These are phyloP conservation scores for Vinca minor DNA, from an alignment of 257 asterid species.

Conservation along the genomic window DNA sequence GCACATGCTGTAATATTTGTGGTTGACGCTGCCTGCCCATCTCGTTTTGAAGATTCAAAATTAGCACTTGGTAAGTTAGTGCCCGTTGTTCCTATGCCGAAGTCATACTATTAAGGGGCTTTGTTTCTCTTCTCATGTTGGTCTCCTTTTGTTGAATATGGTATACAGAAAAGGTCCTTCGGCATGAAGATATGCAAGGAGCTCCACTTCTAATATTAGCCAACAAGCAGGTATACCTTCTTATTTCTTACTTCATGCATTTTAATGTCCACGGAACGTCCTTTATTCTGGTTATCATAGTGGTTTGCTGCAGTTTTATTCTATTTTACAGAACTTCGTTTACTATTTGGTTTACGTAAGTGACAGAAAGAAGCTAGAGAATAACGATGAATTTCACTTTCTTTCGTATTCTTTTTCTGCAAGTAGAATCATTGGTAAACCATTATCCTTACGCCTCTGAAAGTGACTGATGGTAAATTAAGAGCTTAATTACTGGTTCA, in stretches of 20 bases:
- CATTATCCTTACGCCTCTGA: neutral
- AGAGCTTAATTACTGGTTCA: slow-evolving; percentile 16
- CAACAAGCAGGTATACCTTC: slow-evolving; percentile 60
- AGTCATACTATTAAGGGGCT: neutral
- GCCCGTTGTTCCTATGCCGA: neutral
- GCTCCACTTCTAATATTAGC: slow-evolving; percentile 78
- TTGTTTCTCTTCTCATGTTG: slow-evolving; percentile 5
- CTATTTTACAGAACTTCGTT: neutral
- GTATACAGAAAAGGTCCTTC: slow-evolving; percentile 65
- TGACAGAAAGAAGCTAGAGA: neutral
- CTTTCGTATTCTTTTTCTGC: neutral
- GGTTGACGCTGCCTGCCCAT: slow-evolving; percentile 70
- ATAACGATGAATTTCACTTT: neutral
- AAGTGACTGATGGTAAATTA: neutral
- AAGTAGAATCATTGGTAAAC: neutral
- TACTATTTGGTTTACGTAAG: too few relatives aligned
- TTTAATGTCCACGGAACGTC: neutral
- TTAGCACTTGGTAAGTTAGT: slow-evolving; percentile 64
- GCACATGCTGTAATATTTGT: slow-evolving; percentile 80
- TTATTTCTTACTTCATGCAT: neutral
- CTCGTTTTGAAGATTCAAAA: slow-evolving; percentile 82
- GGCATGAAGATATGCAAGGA: slow-evolving; percentile 85
- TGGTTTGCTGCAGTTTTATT: neutral
- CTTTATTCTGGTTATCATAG: neutral
- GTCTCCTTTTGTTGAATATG: slow-evolving; percentile 9